Evolutionary conservation across 169 alveolate species (phyloP), one percentile per base, ranked within the genome.

Genomic region (Ichthyophthirius multifiliis): DNA sequence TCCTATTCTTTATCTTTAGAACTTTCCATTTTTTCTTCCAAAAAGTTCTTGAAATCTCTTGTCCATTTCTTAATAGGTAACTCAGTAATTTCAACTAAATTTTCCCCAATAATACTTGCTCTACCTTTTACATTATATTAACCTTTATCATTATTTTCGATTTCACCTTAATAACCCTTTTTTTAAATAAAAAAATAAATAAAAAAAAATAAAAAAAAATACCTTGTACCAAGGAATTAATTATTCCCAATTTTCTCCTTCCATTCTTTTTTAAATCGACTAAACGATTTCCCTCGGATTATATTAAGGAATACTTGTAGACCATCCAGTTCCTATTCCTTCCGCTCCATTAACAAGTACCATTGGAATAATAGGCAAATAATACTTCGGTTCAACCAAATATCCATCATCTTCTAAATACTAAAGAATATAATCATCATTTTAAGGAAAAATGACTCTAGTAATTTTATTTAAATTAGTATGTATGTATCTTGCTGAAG

Each of bases 311-410:
- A 98, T 95, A 46, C 88, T 90, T 5, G 99, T 94, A 63, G 96
- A 84, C 97, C 98, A 95, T 1, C 98, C 98, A 39, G 98, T 95
- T 30, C 99, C 99, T 20, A 98, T 99, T 45, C 99, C 99, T 73
- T 99, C 99, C 37, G 99, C 96, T 27, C 99, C 99, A 88, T 99
- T 99, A 43, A 98, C 97, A 15, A 99, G 94, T 32, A 97, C 97
- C 95, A 98, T 94, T 16, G 99, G 99, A 15, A 99, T 90, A 34
- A 98, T 97, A 10, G 99, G 99, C 0, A 97, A 94, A 89, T 98
- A 99, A 94, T 96, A 98, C 48, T 94, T 96, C 32, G 99, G 99
- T 84, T 99, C 99, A 37, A 99, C 98, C 62, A 92, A 92, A 81
- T 97, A 97, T 20, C 99, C 99, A 87, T 99, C 99, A 82, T 99